Percentiles rank a stretch among this genome's conserved stretches.
These are phyloP conservation scores for Tothia fuscella DNA, from an alignment of 2,329 filamentous ascomycete species.

Conservation along the genomic window DNA sequence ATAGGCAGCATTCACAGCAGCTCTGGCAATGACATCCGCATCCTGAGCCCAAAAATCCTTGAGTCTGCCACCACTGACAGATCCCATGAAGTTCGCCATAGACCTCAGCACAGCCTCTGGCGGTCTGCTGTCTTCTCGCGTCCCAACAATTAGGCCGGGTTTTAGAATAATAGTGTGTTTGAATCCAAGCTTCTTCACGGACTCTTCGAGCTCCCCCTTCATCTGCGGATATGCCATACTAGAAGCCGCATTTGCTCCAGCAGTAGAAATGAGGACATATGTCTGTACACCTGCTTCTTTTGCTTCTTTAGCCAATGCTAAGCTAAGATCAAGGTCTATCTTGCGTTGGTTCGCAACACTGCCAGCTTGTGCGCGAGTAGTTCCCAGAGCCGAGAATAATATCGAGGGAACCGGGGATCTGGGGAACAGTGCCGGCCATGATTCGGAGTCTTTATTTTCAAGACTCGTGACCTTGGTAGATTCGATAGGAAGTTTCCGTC, in stretches of 20 bases:
- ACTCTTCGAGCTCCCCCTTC: conserved; percentile 81
- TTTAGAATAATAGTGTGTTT: conserved; percentile 63
- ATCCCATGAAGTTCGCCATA: conserved; percentile 45
- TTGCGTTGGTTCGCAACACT: conserved; percentile 69
- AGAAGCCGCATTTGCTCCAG: conserved; percentile 39
- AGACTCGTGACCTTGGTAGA: conserved; percentile 54
- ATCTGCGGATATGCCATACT: conserved; percentile 50
- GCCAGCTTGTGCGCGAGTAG: conserved; percentile 64
- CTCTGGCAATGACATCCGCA: conserved; percentile 56
- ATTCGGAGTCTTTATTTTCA: conserved; percentile 52
- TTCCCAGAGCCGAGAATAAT: conserved; percentile 70
- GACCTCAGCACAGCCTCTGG: conserved; percentile 45
- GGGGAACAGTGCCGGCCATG: conserved; percentile 54
- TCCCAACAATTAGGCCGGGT: conserved; percentile 66
- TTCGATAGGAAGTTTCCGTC: conserved; percentile 46
- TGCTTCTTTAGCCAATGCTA: conserved; percentile 64
- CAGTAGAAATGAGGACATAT: conserved; percentile 64
- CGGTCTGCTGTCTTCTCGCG: conserved; percentile 48
- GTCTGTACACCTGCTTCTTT: conserved; percentile 59
- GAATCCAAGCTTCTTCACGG: conserved; percentile 59
- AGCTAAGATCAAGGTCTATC: conserved; percentile 78
- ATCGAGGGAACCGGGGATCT: conserved; percentile 29
- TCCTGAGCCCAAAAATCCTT: conserved; percentile 65
- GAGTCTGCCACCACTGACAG: conserved; percentile 26
- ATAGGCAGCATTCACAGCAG: conserved; percentile 49